Percentiles rank a stretch among this genome's conserved stretches.
Conservation (phyloP, 2,329 filamentous ascomycete genomes). For the Ophiostoma quercus region DNA sequence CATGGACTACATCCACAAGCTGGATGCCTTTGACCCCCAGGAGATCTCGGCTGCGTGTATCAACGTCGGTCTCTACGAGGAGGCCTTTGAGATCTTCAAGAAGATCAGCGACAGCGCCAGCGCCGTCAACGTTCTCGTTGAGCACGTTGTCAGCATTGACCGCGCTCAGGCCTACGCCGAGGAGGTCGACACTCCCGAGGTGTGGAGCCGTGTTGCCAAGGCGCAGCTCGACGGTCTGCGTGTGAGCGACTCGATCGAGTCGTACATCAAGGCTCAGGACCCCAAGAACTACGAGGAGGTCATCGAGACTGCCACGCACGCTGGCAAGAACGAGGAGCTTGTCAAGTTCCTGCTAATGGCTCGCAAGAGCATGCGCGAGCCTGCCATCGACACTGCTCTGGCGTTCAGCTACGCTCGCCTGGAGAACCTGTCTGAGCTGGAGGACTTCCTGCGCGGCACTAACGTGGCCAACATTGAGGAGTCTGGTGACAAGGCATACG, state of each 20-base stretch:
- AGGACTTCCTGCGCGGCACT: slow-evolving; percentile 88
- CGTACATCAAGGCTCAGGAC: slow-evolving; percentile 92
- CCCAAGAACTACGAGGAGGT: slow-evolving; percentile 92
- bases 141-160: slow-evolving; percentile 96
- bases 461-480: slow-evolving; percentile 96
- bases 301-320: slow-evolving; percentile 89
- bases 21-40: slow-evolving; percentile 82
- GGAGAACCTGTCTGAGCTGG: slow-evolving; percentile 84
- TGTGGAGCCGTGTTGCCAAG: slow-evolving; percentile 98
- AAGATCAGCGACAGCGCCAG: slow-evolving; percentile 86
- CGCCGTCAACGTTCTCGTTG: slow-evolving; percentile 86
- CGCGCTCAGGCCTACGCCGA: slow-evolving; percentile 94
- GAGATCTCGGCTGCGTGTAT: slow-evolving; percentile 93
- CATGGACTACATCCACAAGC: slow-evolving; percentile 91
- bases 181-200: slow-evolving; percentile 85
- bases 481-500: slow-evolving; percentile 96
- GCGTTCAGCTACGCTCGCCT: slow-evolving; percentile 91
- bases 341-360: slow-evolving; percentile 97
- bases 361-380: slow-evolving; percentile 90
- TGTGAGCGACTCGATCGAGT: slow-evolving; percentile 87
- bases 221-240: slow-evolving; percentile 94
- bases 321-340: slow-evolving; percentile 95
- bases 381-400: slow-evolving; percentile 85
- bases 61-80: slow-evolving; percentile 89
- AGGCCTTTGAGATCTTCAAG: slow-evolving; percentile 98